phyloP scores from a whole-genome alignment of 2,329 filamentous ascomycete species.

The Proliferodiscus dingleyae region DNA sequence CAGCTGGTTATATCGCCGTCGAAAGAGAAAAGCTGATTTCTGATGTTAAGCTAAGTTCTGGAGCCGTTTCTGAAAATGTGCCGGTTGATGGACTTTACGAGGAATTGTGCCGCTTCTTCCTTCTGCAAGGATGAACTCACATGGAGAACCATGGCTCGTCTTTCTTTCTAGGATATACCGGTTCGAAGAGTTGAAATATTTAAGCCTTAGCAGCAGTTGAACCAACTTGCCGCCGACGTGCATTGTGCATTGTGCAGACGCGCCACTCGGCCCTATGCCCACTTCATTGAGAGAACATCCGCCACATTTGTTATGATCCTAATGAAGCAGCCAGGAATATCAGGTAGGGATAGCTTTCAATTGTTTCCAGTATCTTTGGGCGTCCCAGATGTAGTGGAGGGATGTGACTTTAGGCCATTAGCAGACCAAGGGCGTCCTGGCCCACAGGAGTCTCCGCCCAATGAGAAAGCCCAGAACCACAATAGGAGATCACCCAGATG shows the following conservation, averaged over 20 bases:
- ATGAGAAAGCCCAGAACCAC: background rate
- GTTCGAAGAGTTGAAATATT: background rate
- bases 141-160: background rate
- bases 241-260: background rate
- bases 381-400: background rate
- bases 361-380: too few relatives aligned
- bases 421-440: background rate
- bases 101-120: background rate
- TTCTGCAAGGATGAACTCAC: background rate
- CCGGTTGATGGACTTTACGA: too few relatives aligned
- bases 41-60: too few relatives aligned
- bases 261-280: background rate
- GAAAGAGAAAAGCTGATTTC: background rate
- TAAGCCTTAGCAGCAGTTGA: background rate
- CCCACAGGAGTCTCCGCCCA: background rate
- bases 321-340: background rate
- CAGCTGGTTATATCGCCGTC: background rate
- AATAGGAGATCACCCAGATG: background rate
- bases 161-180: background rate
- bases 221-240: background rate
- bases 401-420: background rate
- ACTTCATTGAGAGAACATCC: background rate
- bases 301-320: background rate
- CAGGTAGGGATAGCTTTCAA: background rate
- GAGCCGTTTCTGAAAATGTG: too few relatives aligned